These are phyloP conservation scores for Clavaria fumosa DNA, from an alignment of 768 basidiomycete genomes.

Conservation along the genomic window DNA sequence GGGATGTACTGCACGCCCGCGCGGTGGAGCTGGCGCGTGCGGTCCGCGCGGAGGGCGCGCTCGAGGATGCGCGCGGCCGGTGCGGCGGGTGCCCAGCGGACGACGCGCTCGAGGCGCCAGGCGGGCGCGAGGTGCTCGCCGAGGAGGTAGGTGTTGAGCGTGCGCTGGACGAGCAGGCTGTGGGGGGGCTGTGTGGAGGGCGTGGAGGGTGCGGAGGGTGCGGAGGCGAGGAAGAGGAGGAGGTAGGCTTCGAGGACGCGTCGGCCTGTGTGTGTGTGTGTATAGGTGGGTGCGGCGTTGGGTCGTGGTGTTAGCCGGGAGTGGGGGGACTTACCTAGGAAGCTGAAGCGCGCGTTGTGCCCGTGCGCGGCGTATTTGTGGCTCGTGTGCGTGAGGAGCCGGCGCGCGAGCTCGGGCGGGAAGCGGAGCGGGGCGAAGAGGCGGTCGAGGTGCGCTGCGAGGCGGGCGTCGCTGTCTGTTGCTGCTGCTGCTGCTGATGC, in stretches of 20 bases:
- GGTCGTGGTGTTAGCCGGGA: not conserved
- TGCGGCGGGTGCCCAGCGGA: slow-evolving; percentile 60
- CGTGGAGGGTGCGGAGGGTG: slow-evolving; percentile 26
- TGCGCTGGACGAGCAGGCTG: slow-evolving; percentile 37
- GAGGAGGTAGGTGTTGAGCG: slow-evolving; percentile 53
- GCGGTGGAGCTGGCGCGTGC: too few species aligned
- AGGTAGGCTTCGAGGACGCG: slow-evolving; percentile 66
- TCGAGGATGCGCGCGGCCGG: slow-evolving; percentile 20
- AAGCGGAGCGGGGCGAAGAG: slow-evolving; percentile 56
- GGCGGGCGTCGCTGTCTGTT: too few species aligned
- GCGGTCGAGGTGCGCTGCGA: slow-evolving; percentile 41
- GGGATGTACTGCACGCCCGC: not conserved
- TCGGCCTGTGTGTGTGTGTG: slow-evolving; percentile 34
- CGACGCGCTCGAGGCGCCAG: slow-evolving; percentile 62
- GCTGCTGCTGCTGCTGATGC: too few species aligned
- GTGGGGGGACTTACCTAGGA: slow-evolving; percentile 41
- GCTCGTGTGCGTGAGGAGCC: slow-evolving; percentile 66
- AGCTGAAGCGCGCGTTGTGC: slow-evolving; percentile 57
- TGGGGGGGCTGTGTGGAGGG: too few species aligned
- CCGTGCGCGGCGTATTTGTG: slow-evolving; percentile 51
- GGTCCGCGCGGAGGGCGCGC: not conserved
- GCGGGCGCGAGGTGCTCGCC: slow-evolving; percentile 58
- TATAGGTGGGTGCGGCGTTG: not conserved
- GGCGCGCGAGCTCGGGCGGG: slow-evolving; percentile 50
- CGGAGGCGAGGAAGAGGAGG: slow-evolving; percentile 52